phyloP scores from a whole-genome alignment of 495 filamentous ascomycete genomes.

The Clavariopsis aquatica region DNA sequence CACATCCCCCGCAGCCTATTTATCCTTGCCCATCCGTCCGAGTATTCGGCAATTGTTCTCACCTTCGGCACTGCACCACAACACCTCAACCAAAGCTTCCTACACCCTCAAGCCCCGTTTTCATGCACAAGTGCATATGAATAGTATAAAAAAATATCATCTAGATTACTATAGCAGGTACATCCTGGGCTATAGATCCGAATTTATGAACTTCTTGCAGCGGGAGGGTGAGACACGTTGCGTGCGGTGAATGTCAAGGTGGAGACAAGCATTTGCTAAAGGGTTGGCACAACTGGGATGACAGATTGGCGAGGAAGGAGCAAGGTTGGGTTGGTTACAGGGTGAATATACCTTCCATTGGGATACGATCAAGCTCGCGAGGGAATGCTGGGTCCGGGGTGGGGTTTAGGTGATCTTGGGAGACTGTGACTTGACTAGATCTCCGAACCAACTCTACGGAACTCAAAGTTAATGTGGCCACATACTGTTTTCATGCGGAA shows the following conservation, averaged over 20 bases:
- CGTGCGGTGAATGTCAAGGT: no score
- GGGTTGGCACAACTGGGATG: no score
- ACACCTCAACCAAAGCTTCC: neutral
- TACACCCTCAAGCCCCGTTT: neutral
- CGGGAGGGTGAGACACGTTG: neutral
- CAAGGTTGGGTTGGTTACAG: neutral
- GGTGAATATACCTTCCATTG: neutral
- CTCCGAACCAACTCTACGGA: neutral
- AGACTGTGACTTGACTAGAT: neutral
- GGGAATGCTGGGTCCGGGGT: neutral
- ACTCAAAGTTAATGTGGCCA: neutral
- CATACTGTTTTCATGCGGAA: neutral
- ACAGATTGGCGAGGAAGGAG: neutral
- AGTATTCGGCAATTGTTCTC: neutral
- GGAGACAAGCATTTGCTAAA: no score
- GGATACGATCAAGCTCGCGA: neutral
- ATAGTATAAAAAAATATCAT: slow-evolving; percentile 22
- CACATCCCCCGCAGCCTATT: slow-evolving; percentile 14
- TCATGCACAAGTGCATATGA: slow-evolving; percentile 4
- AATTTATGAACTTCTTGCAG: slow-evolving; percentile 12
- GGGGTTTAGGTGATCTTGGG: neutral
- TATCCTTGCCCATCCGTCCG: slow-evolving; percentile 13
- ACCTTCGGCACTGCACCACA: neutral
- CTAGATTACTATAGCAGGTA: slow-evolving; percentile 13
- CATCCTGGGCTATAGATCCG: slow-evolving; percentile 20